phyloP scores from a whole-genome alignment of 108 stramenopile species.

The Skeletonema tropicum region DNA sequence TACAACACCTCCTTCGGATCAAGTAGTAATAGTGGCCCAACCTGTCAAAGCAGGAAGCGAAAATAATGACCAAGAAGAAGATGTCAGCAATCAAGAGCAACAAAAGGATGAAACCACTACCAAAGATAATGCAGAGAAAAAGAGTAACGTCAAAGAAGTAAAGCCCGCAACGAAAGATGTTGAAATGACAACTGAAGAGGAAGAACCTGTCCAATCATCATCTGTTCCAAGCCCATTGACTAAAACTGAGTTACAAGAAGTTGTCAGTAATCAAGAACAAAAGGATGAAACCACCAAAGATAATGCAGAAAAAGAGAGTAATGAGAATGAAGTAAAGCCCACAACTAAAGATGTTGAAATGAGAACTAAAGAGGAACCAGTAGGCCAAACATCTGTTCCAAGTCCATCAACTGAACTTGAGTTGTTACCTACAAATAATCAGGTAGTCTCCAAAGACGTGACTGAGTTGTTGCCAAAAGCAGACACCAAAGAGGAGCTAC shows the following conservation, averaged over 20 bases:
- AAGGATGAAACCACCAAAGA: conserved; percentile 12
- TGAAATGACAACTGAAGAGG: conserved; percentile 16
- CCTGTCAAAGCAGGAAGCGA: too few relatives aligned
- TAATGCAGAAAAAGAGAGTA: conserved; percentile 5
- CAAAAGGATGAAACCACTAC: conserved; percentile 3
- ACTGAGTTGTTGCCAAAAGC: too few relatives aligned
- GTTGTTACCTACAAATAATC: neutral
- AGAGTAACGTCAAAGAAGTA: conserved; percentile 2
- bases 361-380: conserved; percentile 10
- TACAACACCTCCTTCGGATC: too few relatives aligned
- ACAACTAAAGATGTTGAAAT: neutral
- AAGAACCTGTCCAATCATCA: neutral
- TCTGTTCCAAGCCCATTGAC: neutral
- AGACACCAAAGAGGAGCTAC: neutral
- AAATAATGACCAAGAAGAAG: conserved; percentile 12
- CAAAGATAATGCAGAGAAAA: conserved; percentile 13
- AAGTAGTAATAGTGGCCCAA: too few relatives aligned
- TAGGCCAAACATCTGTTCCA: neutral
- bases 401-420: neutral
- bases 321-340: neutral
- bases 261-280: too few relatives aligned
- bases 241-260: too few relatives aligned
- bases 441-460: too few relatives aligned
- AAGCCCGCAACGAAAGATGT: neutral
- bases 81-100: too few relatives aligned